Conservation (phyloP, 2,329 filamentous ascomycete genomes). For the Colletotrichum cordylinicola region DNA sequence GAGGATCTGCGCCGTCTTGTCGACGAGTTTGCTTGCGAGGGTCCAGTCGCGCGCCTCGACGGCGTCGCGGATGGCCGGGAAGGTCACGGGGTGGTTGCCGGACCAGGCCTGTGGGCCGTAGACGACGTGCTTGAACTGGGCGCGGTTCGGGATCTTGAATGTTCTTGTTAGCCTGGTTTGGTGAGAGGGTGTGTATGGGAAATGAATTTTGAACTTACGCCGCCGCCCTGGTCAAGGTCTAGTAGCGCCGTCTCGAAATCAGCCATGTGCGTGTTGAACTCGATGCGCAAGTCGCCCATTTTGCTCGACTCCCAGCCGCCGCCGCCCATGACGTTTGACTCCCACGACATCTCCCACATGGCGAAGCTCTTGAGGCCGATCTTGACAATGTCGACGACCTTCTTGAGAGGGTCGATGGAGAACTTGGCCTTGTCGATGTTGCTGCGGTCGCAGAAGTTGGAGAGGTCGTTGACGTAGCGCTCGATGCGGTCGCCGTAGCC, state of each 20-base stretch:
- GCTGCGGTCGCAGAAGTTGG: constrained; percentile 14
- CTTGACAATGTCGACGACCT: constrained; percentile 68
- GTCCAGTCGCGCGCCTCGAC: constrained; percentile 75
- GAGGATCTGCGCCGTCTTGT: constrained; percentile 75
- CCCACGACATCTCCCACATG: constrained; percentile 80
- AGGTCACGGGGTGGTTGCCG: constrained; percentile 55
- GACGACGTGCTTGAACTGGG: constrained; percentile 92
- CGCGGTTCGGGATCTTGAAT: constrained; percentile 78
- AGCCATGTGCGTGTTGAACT: constrained; percentile 81
- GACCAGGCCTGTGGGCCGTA: constrained; percentile 86
- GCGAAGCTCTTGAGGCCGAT: constrained; percentile 69
- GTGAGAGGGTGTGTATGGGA: neutral
- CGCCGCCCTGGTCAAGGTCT: constrained; percentile 74
- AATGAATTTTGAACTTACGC: constrained; percentile 57
- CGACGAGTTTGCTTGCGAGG: constrained; percentile 69
- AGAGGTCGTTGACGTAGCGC: constrained; percentile 69
- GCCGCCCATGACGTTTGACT: constrained; percentile 70
- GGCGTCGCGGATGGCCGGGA: constrained; percentile 83
- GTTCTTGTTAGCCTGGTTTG: constrained; percentile 16
- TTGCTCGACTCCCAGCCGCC: constrained; percentile 79
- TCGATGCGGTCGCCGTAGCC: constrained; percentile 73
- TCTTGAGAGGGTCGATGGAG: constrained; percentile 64
- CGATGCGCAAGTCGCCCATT: constrained; percentile 70
- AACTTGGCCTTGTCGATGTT: constrained; percentile 56
- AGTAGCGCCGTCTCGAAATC: constrained; percentile 84